phyloP scores from a whole-genome alignment of 2,329 filamentous ascomycete genomes.

The Calonectria pseudoreteaudii region DNA sequence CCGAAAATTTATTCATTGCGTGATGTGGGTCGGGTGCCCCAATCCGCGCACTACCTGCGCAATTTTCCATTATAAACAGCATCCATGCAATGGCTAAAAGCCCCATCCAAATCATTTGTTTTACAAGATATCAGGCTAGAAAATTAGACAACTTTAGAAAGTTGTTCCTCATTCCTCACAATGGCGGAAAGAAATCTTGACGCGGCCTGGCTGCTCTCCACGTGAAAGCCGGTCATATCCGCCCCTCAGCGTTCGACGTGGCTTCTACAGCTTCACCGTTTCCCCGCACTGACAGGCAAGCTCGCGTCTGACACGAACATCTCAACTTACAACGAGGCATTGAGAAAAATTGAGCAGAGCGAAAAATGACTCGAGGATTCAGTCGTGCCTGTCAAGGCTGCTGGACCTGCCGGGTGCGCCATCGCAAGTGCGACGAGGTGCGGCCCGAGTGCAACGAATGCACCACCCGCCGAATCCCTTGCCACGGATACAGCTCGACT shows the following conservation, averaged over 20 bases:
- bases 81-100: background rate
- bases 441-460: conserved; percentile 40
- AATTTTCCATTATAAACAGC: background rate
- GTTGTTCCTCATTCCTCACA: background rate
- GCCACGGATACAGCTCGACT: conserved; percentile 46
- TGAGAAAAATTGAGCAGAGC: background rate
- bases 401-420: conserved; percentile 45
- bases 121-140: background rate
- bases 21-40: background rate
- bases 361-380: background rate
- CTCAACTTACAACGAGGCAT: background rate
- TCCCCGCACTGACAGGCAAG: background rate
- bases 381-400: conserved; percentile 30
- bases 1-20: no score
- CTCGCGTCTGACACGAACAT: background rate
- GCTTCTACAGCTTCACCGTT: background rate
- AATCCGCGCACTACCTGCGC: background rate
- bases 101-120: background rate
- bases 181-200: background rate
- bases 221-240: background rate
- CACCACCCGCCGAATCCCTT: conserved; percentile 30
- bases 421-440: conserved; percentile 44
- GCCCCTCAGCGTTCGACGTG: background rate
- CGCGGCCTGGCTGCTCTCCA: background rate
- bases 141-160: background rate